phyloP scores from a whole-genome alignment of 1,139 yeast species.

The Groenewaldozyma auringiensis region DNA sequence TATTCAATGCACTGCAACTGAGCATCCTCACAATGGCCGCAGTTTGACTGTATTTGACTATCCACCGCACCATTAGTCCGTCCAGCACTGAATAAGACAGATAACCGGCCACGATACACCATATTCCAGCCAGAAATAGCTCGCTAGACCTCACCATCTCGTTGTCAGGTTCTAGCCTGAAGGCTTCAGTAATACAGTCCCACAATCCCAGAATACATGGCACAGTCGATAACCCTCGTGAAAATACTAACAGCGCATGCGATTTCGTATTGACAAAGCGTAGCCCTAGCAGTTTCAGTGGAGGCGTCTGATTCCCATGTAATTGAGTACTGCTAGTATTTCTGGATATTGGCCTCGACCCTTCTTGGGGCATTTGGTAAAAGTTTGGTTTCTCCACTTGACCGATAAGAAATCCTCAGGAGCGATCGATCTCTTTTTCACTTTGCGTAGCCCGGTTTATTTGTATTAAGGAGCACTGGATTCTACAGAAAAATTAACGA shows the following conservation, averaged over 20 bases:
- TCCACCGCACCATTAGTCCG: conserved; percentile 86
- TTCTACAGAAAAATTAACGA: too few species aligned
- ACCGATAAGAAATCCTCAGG: too few species aligned
- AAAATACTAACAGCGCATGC: conserved; percentile 50
- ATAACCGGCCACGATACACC: conserved; percentile 74
- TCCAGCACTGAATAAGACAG: conserved; percentile 78
- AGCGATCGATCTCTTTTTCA: too few species aligned
- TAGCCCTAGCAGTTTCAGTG: conserved; percentile 52
- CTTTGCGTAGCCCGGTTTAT: too few species aligned
- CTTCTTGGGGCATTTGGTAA: neutral
- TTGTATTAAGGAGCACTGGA: too few species aligned
- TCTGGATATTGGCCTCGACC: conserved; percentile 11
- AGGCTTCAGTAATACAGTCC: conserved; percentile 47
- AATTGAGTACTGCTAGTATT: conserved; percentile 11
- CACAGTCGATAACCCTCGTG: conserved; percentile 46
- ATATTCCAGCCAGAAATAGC: conserved; percentile 32
- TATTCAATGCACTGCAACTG: conserved; percentile 68
- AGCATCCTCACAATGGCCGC: conserved; percentile 85
- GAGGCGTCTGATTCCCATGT: conserved; percentile 10
- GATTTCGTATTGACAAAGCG: conserved; percentile 66
- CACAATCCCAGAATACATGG: conserved; percentile 55
- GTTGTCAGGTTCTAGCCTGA: conserved; percentile 20
- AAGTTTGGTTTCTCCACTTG: too few species aligned
- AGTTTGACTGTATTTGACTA: conserved; percentile 76
- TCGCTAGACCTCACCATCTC: conserved; percentile 33